Base-by-base conservation (phyloP, 129 eudicot genomes). In the Flaveria linearis region DNA sequence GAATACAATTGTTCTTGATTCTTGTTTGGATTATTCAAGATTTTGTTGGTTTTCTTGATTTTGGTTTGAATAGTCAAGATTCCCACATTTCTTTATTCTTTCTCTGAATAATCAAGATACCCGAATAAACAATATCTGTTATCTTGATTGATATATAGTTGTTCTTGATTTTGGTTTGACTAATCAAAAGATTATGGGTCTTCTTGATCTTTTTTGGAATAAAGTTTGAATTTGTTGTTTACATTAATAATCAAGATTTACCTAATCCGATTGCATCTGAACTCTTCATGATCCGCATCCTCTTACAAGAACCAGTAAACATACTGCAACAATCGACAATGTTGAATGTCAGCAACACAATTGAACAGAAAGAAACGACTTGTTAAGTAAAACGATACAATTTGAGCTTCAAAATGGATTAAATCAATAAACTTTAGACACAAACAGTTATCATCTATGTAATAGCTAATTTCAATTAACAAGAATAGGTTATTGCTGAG, bases 221-320 rank as follows among this genome's bases (percentile, higher is more conserved):
- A 33, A 33, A 33, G 39, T 33, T 3, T 7, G 60, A 1, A 7
- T n/a, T 1, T 16, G 2, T 7, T 16, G 25, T 55, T 17, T 55
- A 7, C 43, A 39, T 53, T 53, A 72, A 23, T 18, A 22, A 46
- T 55, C 49, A 49, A 71, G 14, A 39, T 33, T 15, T 81, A 84
- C 91, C 96, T 85, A 89, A 73, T 5, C 96, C 96, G 67, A 80
- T 85, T 52, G 96, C 91, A 73, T 89, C 96, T 0, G 88, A 87
- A 72, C 96, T 83, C 80, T 89, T 89, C 91, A 89, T 89, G 85
- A 89, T 89, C 80, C 96, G 84, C 88, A 89, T 78, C 79, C 96
- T 84, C 84, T 84, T 89, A 74, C 96, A 89, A 47, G 91, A 80
- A 69, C 75, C 82, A 1, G 72, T 89, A 72, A 89, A 89, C 96